These are phyloP conservation scores for Baudoinia panamericana DNA, from an alignment of 495 filamentous ascomycete species.

Conservation along the genomic window DNA sequence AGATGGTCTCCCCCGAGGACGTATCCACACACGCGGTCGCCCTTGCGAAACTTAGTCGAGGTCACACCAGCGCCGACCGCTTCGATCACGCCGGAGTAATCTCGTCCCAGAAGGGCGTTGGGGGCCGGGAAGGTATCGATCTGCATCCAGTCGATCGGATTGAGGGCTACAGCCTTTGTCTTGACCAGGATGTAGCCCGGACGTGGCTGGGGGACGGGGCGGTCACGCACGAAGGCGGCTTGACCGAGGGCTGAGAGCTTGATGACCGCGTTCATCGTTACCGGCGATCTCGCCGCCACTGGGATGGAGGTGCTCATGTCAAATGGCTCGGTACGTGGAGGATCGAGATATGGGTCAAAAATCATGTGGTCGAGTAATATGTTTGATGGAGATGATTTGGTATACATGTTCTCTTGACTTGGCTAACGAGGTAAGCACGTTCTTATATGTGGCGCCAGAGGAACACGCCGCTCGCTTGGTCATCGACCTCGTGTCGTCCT, in stretches of 20 bases:
- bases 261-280: too few species aligned
- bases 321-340: too few species aligned
- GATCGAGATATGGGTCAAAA: too few species aligned
- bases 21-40: slow-evolving; percentile 41
- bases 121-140: slow-evolving; percentile 24
- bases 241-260: slow-evolving; percentile 2
- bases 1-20: slow-evolving; percentile 37
- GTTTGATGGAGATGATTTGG: too few species aligned
- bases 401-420: too few species aligned
- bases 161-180: slow-evolving; percentile 38
- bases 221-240: slow-evolving; percentile 6
- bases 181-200: slow-evolving; percentile 37
- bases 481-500: too few species aligned
- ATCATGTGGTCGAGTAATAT: too few species aligned
- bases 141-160: slow-evolving; percentile 46
- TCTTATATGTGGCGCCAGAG: too few species aligned
- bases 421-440: too few species aligned
- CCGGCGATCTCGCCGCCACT: too few species aligned
- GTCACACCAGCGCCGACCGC: slow-evolving; percentile 38
- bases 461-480: too few species aligned
- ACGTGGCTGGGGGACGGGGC: slow-evolving; percentile 14
- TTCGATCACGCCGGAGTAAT: slow-evolving; percentile 44
- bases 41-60: slow-evolving; percentile 31
- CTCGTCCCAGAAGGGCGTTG: slow-evolving; percentile 36
- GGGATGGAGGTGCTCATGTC: too few species aligned